Evolutionary conservation across 345 rosid species (phyloP).

Genomic region (Mallotus nudiflorus): DNA sequence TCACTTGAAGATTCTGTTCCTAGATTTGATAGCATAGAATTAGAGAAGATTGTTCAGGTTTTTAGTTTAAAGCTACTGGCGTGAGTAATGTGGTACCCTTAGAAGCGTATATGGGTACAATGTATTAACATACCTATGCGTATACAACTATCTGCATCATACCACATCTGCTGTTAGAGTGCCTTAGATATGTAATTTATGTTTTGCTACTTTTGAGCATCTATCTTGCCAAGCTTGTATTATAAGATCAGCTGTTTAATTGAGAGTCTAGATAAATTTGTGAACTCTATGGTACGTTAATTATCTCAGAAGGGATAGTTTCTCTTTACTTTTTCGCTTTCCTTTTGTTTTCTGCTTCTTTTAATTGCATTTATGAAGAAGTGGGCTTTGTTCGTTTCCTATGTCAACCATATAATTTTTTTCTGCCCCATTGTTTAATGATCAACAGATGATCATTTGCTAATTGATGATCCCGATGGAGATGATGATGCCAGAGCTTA

Average conservation of each 20-base stretch:
- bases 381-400: not conserved
- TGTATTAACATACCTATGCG: no score
- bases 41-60: not conserved
- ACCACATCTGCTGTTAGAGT: not conserved
- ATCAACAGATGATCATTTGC: conserved; percentile 30
- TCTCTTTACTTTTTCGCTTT: not conserved
- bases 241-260: no score
- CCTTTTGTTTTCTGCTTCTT: not conserved
- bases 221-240: no score
- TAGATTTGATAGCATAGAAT: not conserved
- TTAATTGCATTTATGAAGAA: conserved; percentile 1
- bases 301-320: not conserved
- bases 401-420: not conserved
- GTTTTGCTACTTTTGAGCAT: no score
- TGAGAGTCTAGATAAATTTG: not conserved
- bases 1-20: not conserved
- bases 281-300: not conserved
- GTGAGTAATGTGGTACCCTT: not conserved
- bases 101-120: no score
- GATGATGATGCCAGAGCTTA: conserved; percentile 48
- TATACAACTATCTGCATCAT: no score
- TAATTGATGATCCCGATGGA: conserved; percentile 37
- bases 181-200: not conserved
- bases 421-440: not conserved
- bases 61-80: conserved; percentile 7